Evolutionary conservation across 441 rosid genomes (phyloP).

Genomic region (Breynia disticha): DNA sequence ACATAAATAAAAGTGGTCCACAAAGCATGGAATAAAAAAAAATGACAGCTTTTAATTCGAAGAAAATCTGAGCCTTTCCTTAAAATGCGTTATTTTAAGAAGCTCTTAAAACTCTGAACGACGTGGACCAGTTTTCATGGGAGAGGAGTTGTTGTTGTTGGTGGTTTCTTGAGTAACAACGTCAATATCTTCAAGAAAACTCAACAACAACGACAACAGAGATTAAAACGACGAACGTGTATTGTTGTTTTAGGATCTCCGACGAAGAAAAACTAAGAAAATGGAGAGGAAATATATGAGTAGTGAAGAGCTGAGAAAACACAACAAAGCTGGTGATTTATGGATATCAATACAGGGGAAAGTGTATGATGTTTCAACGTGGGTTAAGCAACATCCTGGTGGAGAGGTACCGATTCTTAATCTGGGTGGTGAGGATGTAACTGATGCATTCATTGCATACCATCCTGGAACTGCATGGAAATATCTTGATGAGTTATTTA

Average conservation of each 20-base stretch:
- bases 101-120: no score
- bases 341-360: slow-evolving; percentile 94
- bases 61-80: no score
- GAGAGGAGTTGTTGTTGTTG: no score
- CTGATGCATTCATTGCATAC: slow-evolving; percentile 89
- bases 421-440: slow-evolving; percentile 80
- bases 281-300: slow-evolving; percentile 48
- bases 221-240: no score
- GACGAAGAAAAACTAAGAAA: slow-evolving; percentile 37
- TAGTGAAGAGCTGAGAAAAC: slow-evolving; percentile 45
- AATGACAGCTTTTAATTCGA: no score
- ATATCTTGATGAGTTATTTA: slow-evolving; percentile 46
- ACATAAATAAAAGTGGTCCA: no score
- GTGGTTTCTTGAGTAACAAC: no score
- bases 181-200: no score
- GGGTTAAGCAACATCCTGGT: slow-evolving; percentile 76
- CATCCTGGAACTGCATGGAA: slow-evolving; percentile 90
- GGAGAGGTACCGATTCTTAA: slow-evolving; percentile 61
- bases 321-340: slow-evolving; percentile 63
- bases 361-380: slow-evolving; percentile 66
- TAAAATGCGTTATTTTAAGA: no score
- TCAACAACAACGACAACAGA: no score
- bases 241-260: slow-evolving; percentile 8
- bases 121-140: no score
- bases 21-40: no score